Conservation (phyloP, 768 basidiomycete species). For the Bullera alba region DNA sequence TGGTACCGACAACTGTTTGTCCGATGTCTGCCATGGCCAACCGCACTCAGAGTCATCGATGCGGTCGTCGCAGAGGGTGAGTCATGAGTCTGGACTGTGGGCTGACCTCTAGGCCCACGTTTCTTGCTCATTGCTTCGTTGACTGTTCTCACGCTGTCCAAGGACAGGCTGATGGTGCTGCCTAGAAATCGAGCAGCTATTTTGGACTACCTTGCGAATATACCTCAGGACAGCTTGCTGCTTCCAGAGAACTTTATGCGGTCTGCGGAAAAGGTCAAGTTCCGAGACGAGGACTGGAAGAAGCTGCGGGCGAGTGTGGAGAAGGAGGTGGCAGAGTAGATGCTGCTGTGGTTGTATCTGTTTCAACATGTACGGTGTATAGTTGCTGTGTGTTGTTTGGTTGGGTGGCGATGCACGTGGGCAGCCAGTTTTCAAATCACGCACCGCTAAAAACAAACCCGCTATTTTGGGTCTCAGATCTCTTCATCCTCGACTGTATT, state of each 20-base stretch:
- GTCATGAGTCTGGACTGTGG: background rate
- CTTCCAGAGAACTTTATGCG: slow-evolving; percentile 39
- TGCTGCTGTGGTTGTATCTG: too few relatives aligned
- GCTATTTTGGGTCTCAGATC: too few relatives aligned
- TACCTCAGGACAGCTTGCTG: slow-evolving; percentile 34
- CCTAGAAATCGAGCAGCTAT: slow-evolving; percentile 15
- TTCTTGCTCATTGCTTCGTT: slow-evolving; percentile 34
- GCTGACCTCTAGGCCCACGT: slow-evolving; percentile 23
- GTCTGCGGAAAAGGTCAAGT: slow-evolving; percentile 27
- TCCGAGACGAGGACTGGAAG: slow-evolving; percentile 34
- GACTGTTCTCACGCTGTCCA: slow-evolving; percentile 30
- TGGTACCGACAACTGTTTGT: slow-evolving; percentile 37
- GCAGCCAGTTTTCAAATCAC: too few relatives aligned
- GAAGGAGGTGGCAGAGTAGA: slow-evolving; percentile 34
- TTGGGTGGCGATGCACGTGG: too few relatives aligned
- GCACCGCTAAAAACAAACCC: background rate
- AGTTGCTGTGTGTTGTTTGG: too few relatives aligned
- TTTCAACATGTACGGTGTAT: too few relatives aligned
- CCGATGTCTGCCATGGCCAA: slow-evolving; percentile 40
- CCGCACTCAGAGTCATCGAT: slow-evolving; percentile 31
- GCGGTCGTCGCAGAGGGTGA: slow-evolving; percentile 37
- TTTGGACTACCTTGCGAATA: slow-evolving; percentile 22
- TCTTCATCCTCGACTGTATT: too few relatives aligned
- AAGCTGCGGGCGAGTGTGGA: slow-evolving; percentile 27
- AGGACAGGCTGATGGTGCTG: slow-evolving; percentile 27